Percentiles rank a stretch among this genome's conserved stretches.
Evolutionary conservation across 306 rosid species (phyloP).

Genomic region (Vigna hirtella): DNA sequence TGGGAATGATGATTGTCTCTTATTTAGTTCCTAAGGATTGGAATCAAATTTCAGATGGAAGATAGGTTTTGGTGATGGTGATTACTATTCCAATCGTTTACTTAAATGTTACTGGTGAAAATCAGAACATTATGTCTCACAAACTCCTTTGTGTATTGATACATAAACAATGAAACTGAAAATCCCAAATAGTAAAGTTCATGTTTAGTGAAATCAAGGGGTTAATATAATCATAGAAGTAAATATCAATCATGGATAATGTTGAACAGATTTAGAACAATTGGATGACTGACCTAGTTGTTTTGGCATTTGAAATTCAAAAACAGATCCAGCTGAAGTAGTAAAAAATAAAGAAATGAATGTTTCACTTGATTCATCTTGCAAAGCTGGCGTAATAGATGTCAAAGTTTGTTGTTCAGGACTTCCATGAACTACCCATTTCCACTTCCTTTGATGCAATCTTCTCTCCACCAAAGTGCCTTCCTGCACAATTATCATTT

Average conservation of each 20-base stretch:
- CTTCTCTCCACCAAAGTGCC: conserved; percentile 88
- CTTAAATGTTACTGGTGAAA: background rate
- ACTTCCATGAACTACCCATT: conserved; percentile 85
- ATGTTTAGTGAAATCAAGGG: conserved; percentile 19
- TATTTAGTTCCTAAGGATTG: background rate
- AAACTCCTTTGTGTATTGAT: background rate
- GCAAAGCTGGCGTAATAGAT: conserved; percentile 63
- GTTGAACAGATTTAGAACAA: conserved; percentile 25
- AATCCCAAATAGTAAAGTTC: conserved; percentile 17
- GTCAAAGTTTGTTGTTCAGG: conserved; percentile 76
- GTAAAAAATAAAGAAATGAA: conserved; percentile 71
- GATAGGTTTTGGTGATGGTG: background rate
- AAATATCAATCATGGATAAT: conserved; percentile 9
- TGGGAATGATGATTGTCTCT: background rate
- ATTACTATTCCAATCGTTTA: background rate
- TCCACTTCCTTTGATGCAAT: conserved; percentile 91
- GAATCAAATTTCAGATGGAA: conserved; percentile 1
- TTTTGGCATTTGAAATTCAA: conserved; percentile 68
- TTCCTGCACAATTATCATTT: conserved; percentile 53
- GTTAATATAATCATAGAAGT: conserved; percentile 8
- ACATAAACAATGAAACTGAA: conserved; percentile 2
- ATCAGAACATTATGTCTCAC: conserved; percentile 7
- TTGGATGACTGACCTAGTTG: conserved; percentile 61
- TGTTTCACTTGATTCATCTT: conserved; percentile 65
- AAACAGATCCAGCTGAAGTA: conserved; percentile 72